Evolutionary conservation across 805 yeast species (phyloP).

Genomic region (Metschnikowia cubensis): DNA sequence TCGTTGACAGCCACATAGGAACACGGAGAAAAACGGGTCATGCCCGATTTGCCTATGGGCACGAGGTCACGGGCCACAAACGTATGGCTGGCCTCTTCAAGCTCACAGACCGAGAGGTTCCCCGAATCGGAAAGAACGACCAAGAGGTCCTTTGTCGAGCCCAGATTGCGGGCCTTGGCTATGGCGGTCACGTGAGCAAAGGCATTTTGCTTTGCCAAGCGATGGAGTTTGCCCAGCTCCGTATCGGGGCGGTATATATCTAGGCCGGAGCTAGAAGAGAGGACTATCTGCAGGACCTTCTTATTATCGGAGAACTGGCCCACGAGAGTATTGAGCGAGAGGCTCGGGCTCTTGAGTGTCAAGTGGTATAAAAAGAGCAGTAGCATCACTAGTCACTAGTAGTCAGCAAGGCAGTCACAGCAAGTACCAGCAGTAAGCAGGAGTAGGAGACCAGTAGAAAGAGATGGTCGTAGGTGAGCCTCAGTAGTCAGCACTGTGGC

Average conservation of each 20-base stretch:
- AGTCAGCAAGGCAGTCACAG: no score
- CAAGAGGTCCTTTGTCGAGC: constrained; percentile 53
- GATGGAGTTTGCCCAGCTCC: constrained; percentile 51
- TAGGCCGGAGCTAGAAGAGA: constrained; percentile 52
- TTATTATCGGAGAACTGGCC: constrained; percentile 61
- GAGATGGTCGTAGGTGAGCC: no score
- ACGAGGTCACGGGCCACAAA: constrained; percentile 54
- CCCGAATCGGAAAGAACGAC: constrained; percentile 81
- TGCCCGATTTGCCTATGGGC: constrained; percentile 70
- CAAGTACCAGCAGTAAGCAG: no score
- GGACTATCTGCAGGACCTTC: constrained; percentile 58
- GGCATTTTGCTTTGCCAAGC: constrained; percentile 40
- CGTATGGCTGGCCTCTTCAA: constrained; percentile 31
- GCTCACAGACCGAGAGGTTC: constrained; percentile 51
- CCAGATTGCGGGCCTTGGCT: constrained; percentile 48
- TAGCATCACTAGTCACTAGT: no score
- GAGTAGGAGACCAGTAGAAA: no score
- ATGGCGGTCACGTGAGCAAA: constrained; percentile 59
- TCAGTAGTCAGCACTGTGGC: no score
- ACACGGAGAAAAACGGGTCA: constrained; percentile 74
- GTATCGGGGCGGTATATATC: constrained; percentile 52
- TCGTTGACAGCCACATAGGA: constrained; percentile 68
- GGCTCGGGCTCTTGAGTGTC: constrained; percentile 61
- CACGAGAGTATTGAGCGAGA: constrained; percentile 50
- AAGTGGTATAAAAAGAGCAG: constrained; percentile 57